phyloP scores from a whole-genome alignment of 176 grass and related monocot species.

The Oryza nivara region DNA sequence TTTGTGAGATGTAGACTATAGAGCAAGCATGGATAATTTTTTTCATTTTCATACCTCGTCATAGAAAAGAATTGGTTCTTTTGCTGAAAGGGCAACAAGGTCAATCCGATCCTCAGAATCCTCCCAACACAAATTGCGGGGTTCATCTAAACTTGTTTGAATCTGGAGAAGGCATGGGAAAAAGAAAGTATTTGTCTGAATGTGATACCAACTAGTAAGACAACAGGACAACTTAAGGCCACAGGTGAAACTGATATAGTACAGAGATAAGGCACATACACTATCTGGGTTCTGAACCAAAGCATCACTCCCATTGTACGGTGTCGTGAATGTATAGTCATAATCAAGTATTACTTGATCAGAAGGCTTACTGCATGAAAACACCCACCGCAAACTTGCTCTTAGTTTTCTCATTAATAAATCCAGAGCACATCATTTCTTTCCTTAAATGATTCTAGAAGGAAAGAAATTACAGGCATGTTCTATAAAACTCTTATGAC shows the following conservation, averaged over 20 bases:
- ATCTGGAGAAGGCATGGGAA: conserved; percentile 21
- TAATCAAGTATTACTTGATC: conserved; percentile 96
- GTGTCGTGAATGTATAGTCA: conserved; percentile 96
- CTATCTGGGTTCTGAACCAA: conserved; percentile 28
- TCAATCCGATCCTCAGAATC: conserved; percentile 76
- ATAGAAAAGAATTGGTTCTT: conserved; percentile 89
- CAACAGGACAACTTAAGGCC: background rate
- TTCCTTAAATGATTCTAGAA: background rate
- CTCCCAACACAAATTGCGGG: conserved; percentile 62
- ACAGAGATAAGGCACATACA: conserved; percentile 39
- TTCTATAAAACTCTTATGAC: background rate
- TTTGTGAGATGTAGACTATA: conserved; percentile 33
- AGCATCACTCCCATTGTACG: conserved; percentile 73
- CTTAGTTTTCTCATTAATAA: background rate
- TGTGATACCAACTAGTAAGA: background rate
- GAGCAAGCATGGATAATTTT: conserved; percentile 25
- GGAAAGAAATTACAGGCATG: conserved; percentile 8
- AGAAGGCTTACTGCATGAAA: conserved; percentile 79
- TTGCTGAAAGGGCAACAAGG: conserved; percentile 75
- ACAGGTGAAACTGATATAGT: background rate
- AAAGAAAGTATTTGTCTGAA: background rate
- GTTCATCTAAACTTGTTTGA: conserved; percentile 63
- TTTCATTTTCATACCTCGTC: conserved; percentile 65
- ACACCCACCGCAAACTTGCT: background rate
- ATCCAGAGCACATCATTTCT: background rate